Conservation (phyloP, 2,329 filamentous ascomycete species). For the Hypoxylon sp. region DNA sequence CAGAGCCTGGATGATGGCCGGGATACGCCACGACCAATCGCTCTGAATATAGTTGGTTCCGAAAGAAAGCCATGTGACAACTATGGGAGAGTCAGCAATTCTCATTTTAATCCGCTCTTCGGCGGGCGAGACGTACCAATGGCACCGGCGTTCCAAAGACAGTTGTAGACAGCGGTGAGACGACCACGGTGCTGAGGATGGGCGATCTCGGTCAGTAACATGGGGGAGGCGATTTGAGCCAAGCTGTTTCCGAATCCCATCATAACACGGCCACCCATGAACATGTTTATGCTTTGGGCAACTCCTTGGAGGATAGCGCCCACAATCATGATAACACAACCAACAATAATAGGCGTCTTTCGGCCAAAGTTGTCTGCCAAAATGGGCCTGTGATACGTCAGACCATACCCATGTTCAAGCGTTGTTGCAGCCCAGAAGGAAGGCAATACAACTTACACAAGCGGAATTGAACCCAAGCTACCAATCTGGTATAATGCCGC, state of each 20-base stretch:
- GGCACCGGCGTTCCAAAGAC: constrained; percentile 64
- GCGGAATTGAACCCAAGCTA: constrained; percentile 68
- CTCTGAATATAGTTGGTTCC: constrained; percentile 63
- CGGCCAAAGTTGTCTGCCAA: constrained; percentile 68
- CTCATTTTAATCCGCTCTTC: not conserved
- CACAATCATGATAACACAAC: constrained; percentile 66
- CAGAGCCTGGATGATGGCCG: constrained; percentile 63
- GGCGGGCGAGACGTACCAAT: constrained; percentile 46
- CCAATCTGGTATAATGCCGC: constrained; percentile 73
- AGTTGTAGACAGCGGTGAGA: constrained; percentile 69
- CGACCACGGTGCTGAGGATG: constrained; percentile 69
- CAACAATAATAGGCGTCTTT: constrained; percentile 63
- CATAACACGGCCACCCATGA: constrained; percentile 70
- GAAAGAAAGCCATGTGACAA: constrained; percentile 66
- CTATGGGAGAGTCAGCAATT: constrained; percentile 42
- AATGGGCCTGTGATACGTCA: constrained; percentile 57
- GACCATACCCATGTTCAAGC: not conserved
- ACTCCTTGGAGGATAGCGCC: constrained; percentile 71
- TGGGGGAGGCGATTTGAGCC: constrained; percentile 66
- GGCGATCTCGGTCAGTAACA: constrained; percentile 67
- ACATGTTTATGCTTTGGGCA: constrained; percentile 60
- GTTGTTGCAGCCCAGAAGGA: not conserved
- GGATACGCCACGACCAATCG: constrained; percentile 67
- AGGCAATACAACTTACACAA: constrained; percentile 61
- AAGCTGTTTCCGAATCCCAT: constrained; percentile 70